phyloP scores from a whole-genome alignment of 805 yeast species.

The Hemisphaericaspora nanyangensis region DNA sequence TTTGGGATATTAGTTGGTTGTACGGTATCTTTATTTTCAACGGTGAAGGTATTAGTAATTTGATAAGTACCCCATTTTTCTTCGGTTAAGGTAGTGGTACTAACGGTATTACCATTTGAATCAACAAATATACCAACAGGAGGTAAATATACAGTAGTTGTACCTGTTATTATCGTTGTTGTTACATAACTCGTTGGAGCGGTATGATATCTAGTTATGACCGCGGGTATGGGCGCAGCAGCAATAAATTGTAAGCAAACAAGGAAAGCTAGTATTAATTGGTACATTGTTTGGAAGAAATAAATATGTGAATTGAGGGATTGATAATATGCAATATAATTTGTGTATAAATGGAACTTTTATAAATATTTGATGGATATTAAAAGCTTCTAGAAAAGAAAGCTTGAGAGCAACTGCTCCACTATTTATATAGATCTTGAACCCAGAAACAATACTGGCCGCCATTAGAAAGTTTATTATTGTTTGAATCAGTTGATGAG shows the following conservation, averaged over 20 bases:
- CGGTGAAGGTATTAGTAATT: conserved; percentile 22
- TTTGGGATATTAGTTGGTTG: conserved; percentile 12
- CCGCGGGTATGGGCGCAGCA: conserved; percentile 36
- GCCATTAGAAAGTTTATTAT: no score
- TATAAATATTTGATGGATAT: no score
- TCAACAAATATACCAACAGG: conserved; percentile 51
- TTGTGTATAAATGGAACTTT: no score
- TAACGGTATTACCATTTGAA: conserved; percentile 37
- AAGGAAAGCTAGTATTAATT: conserved; percentile 6
- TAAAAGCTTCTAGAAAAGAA: no score
- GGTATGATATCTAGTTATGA: conserved; percentile 53
- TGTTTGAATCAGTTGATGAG: no score
- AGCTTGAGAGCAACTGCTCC: no score
- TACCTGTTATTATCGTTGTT: conserved; percentile 40
- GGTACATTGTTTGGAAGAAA: no score
- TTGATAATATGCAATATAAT: no score
- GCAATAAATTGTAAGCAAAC: conserved; percentile 17
- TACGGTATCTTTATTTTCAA: conserved; percentile 14
- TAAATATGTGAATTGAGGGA: no score
- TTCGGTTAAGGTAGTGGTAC: conserved; percentile 42
- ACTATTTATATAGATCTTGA: no score
- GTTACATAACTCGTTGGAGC: conserved; percentile 51
- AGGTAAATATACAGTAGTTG: conserved; percentile 47
- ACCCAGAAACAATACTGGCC: no score
- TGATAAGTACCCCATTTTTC: conserved; percentile 32